Evolutionary conservation across 192 early-diverging fungal species (phyloP).

Genomic region (Coemansia erecta): DNA sequence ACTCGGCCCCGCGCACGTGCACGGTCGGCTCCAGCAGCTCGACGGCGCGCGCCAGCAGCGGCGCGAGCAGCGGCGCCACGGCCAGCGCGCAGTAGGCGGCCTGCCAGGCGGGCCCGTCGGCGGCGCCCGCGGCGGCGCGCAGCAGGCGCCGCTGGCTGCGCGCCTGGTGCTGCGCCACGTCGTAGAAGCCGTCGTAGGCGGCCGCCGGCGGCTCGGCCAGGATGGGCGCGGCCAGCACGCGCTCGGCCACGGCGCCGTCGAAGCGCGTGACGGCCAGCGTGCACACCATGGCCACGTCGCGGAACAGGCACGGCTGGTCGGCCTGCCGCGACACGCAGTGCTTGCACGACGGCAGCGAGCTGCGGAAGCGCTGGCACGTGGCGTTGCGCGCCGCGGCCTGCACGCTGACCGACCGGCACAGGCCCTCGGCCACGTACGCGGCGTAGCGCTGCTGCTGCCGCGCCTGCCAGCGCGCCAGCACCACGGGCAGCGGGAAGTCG

Average conservation of each 20-base stretch:
- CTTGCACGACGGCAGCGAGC: constrained; percentile 11
- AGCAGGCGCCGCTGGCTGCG: too few species aligned
- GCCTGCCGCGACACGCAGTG: constrained; percentile 17
- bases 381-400: neutral
- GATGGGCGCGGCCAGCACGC: neutral
- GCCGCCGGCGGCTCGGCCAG: too few species aligned
- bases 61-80: neutral
- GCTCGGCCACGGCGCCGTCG: neutral
- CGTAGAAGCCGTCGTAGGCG: too few species aligned
- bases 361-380: neutral
- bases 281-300: constrained; percentile 6
- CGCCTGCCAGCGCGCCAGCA: too few species aligned
- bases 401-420: neutral
- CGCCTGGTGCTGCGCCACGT: too few species aligned
- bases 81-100: neutral
- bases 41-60: constrained; percentile 6
- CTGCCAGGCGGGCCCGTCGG: neutral
- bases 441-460: too few species aligned
- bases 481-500: too few species aligned
- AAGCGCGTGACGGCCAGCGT: neutral
- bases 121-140: too few species aligned
- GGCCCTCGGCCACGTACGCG: too few species aligned
- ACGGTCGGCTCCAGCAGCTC: neutral
- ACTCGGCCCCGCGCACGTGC: constrained; percentile 1
- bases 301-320: constrained; percentile 19